Evolutionary conservation across 73 alveolate genomes (phyloP).

Genomic region (Effrenium voratum): DNA sequence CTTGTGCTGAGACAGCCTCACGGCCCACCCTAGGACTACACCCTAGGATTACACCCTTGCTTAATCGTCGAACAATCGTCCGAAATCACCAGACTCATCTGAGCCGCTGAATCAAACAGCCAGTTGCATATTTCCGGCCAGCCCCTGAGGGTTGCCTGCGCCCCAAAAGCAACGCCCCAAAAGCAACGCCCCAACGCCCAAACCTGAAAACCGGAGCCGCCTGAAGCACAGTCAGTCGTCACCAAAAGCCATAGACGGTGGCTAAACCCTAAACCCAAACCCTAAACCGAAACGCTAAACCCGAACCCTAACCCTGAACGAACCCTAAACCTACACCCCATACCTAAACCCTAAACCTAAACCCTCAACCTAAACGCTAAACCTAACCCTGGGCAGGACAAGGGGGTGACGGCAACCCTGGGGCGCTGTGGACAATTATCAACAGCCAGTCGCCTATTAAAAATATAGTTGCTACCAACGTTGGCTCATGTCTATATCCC

Average conservation of each 20-base stretch:
- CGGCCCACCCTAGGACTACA: not conserved
- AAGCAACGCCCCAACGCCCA: not conserved
- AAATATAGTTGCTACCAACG: too few relatives aligned
- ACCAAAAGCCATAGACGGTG: not conserved
- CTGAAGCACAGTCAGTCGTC: too few relatives aligned
- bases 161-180: not conserved
- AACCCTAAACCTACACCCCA: too few relatives aligned
- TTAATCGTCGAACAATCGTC: not conserved
- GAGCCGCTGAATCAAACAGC: too few relatives aligned
- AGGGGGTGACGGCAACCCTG: too few relatives aligned
- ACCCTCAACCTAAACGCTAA: not conserved
- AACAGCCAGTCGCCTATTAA: too few relatives aligned
- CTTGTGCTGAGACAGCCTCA: slow-evolving; percentile 71
- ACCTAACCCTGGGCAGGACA: not conserved
- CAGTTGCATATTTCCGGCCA: too few relatives aligned
- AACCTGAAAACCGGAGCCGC: too few relatives aligned
- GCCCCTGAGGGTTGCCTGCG: too few relatives aligned
- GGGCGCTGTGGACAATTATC: too few relatives aligned
- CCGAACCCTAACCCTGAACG: not conserved
- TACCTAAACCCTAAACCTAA: not conserved
- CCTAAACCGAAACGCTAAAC: not conserved
- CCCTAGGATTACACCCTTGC: not conserved
- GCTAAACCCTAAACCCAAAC: not conserved
- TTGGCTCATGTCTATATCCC: too few relatives aligned
- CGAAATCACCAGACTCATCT: too few relatives aligned